Base-by-base conservation (phyloP, 192 early-diverging fungal genomes). In the Backusella psychrophila region DNA sequence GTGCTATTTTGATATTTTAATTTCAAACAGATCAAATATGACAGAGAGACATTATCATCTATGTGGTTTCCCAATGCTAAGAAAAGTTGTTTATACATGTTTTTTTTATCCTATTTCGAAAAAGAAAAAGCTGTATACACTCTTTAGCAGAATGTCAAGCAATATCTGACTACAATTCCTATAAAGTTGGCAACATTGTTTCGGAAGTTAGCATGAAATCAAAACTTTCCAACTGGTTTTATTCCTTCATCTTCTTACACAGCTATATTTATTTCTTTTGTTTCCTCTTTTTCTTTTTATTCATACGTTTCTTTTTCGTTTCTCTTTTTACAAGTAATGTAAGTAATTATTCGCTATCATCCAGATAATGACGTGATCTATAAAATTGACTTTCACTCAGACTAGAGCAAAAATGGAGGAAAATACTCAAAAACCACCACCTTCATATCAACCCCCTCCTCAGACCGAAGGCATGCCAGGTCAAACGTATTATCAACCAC, bases 401-500 rank as follows among this genome's bases (percentile, higher is more conserved):
- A 39, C 9, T 39, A 39, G 9, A 39, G 19, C 56, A 11, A 63
- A 44, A 12, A 63, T 63, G 56, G 36, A 70, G 8, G 2, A 70
- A 12, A 70, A 42, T 1, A 49, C 70, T 4, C 70, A 31, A 71
- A 44, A 21, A 21, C 76, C 76, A 44, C 76, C 69, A 59, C 76
- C 76, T 46, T 21, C 56, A 15, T 77, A 77, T 66, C 76, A 77
- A 44, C 69, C 31, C 23, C 23, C 31, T 38, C 14, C 29, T 29
- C 15, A 38, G 17, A 21, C 9, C 7, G 17, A 23, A 52, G 33
- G 21, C 17, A 12, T 34, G 1, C 44, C 63, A 53, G 72, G 72
- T 23, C 65, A 73, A 15, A 68, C 71, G 5, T 78, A 78, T 14
- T 78, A 78, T 39, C 77, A 78, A 29, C 72, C 77, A 0, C 76